These are phyloP conservation scores for Isatis tinctoria DNA, from an alignment of 345 rosid species.

Conservation along the genomic window DNA sequence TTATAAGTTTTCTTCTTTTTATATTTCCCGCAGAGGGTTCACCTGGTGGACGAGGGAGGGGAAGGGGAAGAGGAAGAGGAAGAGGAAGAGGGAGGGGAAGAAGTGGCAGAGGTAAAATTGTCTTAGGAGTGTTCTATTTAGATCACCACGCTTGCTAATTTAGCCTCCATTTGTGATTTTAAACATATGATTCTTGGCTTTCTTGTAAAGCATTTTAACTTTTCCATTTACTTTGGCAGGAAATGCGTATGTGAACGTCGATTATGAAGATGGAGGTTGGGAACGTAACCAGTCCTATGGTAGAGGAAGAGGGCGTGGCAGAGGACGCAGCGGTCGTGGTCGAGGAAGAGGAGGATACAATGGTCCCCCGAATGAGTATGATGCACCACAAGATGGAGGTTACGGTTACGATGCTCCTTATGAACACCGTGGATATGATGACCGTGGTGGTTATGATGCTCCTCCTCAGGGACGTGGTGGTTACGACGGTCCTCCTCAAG, in stretches of 20 bases:
- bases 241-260: constrained; percentile 59
- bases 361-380: constrained; percentile 54
- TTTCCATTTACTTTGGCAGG: constrained; percentile 33
- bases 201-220: neutral
- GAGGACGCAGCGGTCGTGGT: constrained; percentile 74
- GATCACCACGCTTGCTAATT: too few relatives aligned
- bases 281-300: constrained; percentile 61
- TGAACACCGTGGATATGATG: constrained; percentile 29
- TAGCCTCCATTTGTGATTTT: too few relatives aligned
- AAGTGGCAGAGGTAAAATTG: constrained; percentile 30
- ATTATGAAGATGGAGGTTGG: constrained; percentile 75
- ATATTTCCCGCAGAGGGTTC: constrained; percentile 51
- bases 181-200: neutral
- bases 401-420: constrained; percentile 55
- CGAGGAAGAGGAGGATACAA: constrained; percentile 84
- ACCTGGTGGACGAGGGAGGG: constrained; percentile 66
- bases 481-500: constrained; percentile 5
- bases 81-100: constrained; percentile 52
- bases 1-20: neutral
- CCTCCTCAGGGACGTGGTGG: constrained; percentile 13
- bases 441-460: constrained; percentile 24
- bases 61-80: constrained; percentile 64
- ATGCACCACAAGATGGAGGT: constrained; percentile 63
- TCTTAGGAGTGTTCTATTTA: neutral
- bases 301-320: constrained; percentile 87